These are phyloP conservation scores for Cryptomeria japonica DNA, from an alignment of 75 land plant species.

Conservation along the genomic window DNA sequence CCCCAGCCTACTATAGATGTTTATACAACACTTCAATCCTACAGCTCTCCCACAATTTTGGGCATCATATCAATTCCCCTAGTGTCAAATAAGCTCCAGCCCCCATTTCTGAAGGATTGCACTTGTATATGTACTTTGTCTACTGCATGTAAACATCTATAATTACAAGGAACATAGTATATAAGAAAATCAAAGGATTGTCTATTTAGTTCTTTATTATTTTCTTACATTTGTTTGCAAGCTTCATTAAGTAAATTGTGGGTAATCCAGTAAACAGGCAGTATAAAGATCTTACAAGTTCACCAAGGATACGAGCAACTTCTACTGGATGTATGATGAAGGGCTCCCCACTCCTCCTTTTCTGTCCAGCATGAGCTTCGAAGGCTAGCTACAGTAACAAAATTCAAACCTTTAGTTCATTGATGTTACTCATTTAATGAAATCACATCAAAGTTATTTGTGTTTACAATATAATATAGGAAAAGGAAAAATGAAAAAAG, in stretches of 20 bases:
- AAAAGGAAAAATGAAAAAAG: too few species aligned
- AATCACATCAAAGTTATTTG: background rate
- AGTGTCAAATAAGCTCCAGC: background rate
- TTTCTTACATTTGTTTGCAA: background rate
- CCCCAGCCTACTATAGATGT: background rate
- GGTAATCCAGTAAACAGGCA: background rate
- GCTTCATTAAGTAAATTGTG: background rate
- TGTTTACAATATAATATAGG: background rate
- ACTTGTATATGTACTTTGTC: background rate
- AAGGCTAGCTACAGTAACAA: constrained; percentile 76
- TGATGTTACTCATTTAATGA: background rate
- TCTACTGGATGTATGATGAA: constrained; percentile 97
- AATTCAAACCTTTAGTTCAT: constrained; percentile 1
- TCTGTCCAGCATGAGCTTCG: constrained; percentile 97
- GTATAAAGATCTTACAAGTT: constrained; percentile 64
- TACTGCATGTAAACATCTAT: background rate
- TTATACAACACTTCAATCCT: background rate
- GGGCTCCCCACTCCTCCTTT: constrained; percentile 94
- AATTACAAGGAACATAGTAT: background rate
- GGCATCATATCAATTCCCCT: background rate
- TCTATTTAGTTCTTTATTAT: background rate
- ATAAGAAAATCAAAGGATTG: background rate
- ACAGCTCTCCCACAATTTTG: background rate
- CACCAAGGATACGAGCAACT: constrained; percentile 94
- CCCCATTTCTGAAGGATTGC: background rate